Conservation (phyloP, 106 monocot genomes). For the Acorus calamus region DNA sequence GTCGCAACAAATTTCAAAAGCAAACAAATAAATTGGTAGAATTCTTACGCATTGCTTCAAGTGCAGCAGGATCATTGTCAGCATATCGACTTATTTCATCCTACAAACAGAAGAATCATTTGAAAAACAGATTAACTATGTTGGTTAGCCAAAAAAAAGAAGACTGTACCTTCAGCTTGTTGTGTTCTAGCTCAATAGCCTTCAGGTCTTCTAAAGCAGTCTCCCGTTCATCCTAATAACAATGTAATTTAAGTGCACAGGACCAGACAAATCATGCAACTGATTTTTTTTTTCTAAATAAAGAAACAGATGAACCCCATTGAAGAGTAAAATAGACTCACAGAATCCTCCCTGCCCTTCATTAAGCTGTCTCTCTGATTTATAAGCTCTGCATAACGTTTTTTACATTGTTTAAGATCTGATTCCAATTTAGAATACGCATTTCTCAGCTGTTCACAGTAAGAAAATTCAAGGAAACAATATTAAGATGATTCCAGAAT, state of each 20-base stretch:
- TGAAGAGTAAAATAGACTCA: constrained; percentile 21
- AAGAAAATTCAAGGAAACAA: not conserved
- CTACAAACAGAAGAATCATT: constrained; percentile 21
- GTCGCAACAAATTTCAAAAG: not conserved
- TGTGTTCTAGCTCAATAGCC: constrained; percentile 54
- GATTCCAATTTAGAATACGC: constrained; percentile 60
- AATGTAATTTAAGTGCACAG: not conserved
- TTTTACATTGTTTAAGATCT: constrained; percentile 51
- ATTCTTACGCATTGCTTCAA: constrained; percentile 77
- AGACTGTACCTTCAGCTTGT: constrained; percentile 53
- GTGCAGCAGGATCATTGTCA: constrained; percentile 88
- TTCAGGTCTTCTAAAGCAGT: constrained; percentile 75
- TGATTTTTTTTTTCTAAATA: too few relatives aligned
- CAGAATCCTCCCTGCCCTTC: constrained; percentile 91
- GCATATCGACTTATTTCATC: constrained; percentile 72
- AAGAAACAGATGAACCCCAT: not conserved
- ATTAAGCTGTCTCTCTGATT: constrained; percentile 76
- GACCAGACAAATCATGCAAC: too few relatives aligned
- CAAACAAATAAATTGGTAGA: not conserved
- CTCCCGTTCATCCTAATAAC: constrained; percentile 64
- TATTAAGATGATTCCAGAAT: not conserved
- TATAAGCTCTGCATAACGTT: constrained; percentile 48
- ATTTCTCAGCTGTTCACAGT: constrained; percentile 47
- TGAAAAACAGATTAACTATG: too few relatives aligned
- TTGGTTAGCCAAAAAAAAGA: not conserved